A percentile compares a stretch with the other conserved stretches of the same genome.
Conservation (phyloP, 345 rosid genomes). For the Carallia brachiata region DNA sequence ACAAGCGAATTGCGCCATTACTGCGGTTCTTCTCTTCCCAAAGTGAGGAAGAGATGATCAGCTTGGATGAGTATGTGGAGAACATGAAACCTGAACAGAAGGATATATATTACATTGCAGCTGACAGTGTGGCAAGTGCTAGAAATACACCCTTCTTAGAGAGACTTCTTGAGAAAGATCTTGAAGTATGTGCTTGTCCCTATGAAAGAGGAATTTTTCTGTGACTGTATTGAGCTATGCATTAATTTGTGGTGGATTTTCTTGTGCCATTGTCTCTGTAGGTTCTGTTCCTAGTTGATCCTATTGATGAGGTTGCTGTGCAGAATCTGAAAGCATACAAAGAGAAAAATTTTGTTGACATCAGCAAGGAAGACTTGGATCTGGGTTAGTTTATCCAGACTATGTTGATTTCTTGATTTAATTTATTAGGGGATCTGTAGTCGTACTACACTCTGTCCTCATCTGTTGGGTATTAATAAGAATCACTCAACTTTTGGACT, state of each 20-base stretch:
- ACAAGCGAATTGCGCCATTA: conserved; percentile 94
- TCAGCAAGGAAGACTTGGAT: conserved; percentile 98
- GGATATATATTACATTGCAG: conserved; percentile 81
- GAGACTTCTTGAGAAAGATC: conserved; percentile 77
- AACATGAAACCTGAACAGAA: conserved; percentile 97
- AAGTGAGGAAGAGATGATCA: conserved; percentile 87
- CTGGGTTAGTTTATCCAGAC: conserved; percentile 47
- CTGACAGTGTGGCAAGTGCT: conserved; percentile 88
- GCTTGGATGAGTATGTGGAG: conserved; percentile 97
- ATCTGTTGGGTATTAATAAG: neutral
- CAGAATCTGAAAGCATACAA: conserved; percentile 88
- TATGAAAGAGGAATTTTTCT: neutral
- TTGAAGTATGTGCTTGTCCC: conserved; percentile 55
- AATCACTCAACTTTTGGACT: neutral
- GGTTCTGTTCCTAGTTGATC: conserved; percentile 87
- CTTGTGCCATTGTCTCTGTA: conserved; percentile 21
- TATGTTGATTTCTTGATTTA: neutral
- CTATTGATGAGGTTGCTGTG: conserved; percentile 91
- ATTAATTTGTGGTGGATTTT: conserved; percentile 6
- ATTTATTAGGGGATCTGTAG: neutral
- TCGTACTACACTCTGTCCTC: neutral
- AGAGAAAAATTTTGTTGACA: conserved; percentile 91
- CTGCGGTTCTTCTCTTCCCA: conserved; percentile 94
- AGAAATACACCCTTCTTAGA: conserved; percentile 94
- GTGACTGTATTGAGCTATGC: neutral